phyloP scores from a whole-genome alignment of 495 filamentous ascomycete species.

The Hypoxylon crocopeplum region DNA sequence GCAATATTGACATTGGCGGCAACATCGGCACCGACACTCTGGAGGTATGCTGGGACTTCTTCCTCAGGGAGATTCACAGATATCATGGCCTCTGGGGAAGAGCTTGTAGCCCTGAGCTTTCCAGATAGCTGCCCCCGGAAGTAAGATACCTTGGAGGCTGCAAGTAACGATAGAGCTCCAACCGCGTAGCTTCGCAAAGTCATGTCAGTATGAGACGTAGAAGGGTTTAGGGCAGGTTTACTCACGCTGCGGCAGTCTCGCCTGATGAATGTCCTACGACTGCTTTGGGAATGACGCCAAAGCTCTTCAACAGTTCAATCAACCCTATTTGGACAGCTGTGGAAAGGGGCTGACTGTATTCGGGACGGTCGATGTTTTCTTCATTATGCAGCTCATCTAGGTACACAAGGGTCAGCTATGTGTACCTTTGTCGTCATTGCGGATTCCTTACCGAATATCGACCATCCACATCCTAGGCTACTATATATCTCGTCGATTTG shows the following conservation, averaged over 20 bases:
- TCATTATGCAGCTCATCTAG: constrained; percentile 27
- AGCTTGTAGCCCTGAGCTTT: constrained; percentile 27
- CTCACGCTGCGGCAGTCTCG: constrained; percentile 58
- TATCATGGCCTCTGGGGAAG: constrained; percentile 51
- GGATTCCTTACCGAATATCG: constrained; percentile 32
- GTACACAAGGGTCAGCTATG: not conserved
- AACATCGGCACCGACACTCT: constrained; percentile 21
- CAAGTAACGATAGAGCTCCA: constrained; percentile 48
- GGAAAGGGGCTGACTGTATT: constrained; percentile 52
- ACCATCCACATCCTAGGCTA: constrained; percentile 41
- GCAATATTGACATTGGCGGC: constrained; percentile 43
- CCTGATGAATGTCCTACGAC: constrained; percentile 68
- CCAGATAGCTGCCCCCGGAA: constrained; percentile 43
- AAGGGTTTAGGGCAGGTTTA: not conserved
- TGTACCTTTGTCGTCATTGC: not conserved
- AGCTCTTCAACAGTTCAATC: constrained; percentile 57
- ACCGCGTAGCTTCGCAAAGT: constrained; percentile 44
- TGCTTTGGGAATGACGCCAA: constrained; percentile 52
- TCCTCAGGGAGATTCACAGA: constrained; percentile 46
- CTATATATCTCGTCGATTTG: constrained; percentile 32
- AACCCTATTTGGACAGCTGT: constrained; percentile 57
- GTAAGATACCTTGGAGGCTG: constrained; percentile 56
- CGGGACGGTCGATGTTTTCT: constrained; percentile 45
- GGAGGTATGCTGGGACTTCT: constrained; percentile 34
- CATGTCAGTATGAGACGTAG: not conserved